These are phyloP conservation scores for Apophysomyces variabilis DNA, from an alignment of 371 early-diverging fungal species.

Conservation along the genomic window DNA sequence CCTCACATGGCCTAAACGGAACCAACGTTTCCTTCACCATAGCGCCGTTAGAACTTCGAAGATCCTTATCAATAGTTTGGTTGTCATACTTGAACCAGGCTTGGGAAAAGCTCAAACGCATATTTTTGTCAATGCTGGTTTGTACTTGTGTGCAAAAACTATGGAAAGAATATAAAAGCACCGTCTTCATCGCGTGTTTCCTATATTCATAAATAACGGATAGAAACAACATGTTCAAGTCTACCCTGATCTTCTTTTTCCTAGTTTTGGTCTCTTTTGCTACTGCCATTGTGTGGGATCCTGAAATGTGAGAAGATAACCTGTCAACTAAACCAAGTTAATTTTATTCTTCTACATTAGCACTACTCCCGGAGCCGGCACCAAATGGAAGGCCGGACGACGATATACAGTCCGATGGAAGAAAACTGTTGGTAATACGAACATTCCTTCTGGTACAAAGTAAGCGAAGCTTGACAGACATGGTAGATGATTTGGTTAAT, in stretches of 20 bases:
- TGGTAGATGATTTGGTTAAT: background rate
- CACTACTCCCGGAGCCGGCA: slow-evolving; percentile 16
- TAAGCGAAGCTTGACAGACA: slow-evolving; percentile 13
- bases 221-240: no score
- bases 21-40: no score
- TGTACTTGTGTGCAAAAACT: no score
- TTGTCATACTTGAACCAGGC: no score
- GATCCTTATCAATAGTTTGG: no score
- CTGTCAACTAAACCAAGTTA: background rate
- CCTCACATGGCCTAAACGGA: no score
- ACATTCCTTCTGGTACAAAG: slow-evolving; percentile 21
- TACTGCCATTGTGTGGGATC: slow-evolving; percentile 23
- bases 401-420: slow-evolving; percentile 28
- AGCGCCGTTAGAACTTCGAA: no score
- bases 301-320: slow-evolving; percentile 14
- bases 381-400: slow-evolving; percentile 29
- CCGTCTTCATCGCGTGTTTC: no score
- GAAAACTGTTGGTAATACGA: slow-evolving; percentile 5
- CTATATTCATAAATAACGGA: no score
- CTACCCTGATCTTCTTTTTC: background rate
- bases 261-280: slow-evolving; percentile 17
- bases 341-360: background rate
- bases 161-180: no score
- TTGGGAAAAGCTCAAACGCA: no score
- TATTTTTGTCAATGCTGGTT: no score